These are phyloP conservation scores for Fusarium succisae DNA, from an alignment of 2,329 filamentous ascomycete species.

Conservation along the genomic window DNA sequence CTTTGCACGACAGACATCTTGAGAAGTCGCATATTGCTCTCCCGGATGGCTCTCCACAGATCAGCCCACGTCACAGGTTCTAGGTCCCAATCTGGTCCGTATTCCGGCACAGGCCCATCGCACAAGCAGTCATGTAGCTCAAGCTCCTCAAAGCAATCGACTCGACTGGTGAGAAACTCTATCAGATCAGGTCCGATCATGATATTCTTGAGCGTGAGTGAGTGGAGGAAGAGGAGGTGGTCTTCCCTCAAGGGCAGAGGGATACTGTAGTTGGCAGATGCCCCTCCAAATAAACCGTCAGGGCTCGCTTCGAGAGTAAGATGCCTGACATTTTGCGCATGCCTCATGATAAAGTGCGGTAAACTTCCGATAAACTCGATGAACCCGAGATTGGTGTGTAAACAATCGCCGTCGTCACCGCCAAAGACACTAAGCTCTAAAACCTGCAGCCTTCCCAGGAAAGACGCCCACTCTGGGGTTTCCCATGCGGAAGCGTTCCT, in stretches of 20 bases:
- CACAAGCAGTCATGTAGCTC: neutral
- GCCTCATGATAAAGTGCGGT: neutral
- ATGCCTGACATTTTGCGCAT: neutral
- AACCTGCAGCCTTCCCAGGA: neutral
- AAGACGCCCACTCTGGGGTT: neutral
- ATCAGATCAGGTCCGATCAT: neutral
- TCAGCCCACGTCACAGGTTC: neutral
- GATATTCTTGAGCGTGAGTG: neutral
- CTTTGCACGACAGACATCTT: neutral
- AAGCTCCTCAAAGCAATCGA: neutral
- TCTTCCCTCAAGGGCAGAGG: neutral
- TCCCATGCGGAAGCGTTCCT: neutral
- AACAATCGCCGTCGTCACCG: neutral
- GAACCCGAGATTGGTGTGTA: neutral
- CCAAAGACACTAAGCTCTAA: neutral
- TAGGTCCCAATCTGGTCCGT: neutral
- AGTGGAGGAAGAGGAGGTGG: accelerated
- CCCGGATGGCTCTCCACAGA: neutral
- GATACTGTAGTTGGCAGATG: neutral
- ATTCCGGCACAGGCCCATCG: too few species aligned
- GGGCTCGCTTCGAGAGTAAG: neutral
- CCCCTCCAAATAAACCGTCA: neutral
- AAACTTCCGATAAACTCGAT: neutral
- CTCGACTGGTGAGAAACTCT: neutral
- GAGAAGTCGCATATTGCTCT: accelerated